Percentiles rank a stretch among this genome's conserved stretches.
phyloP scores from a whole-genome alignment of 192 early-diverging fungal genomes.

The Backusella luteola region DNA sequence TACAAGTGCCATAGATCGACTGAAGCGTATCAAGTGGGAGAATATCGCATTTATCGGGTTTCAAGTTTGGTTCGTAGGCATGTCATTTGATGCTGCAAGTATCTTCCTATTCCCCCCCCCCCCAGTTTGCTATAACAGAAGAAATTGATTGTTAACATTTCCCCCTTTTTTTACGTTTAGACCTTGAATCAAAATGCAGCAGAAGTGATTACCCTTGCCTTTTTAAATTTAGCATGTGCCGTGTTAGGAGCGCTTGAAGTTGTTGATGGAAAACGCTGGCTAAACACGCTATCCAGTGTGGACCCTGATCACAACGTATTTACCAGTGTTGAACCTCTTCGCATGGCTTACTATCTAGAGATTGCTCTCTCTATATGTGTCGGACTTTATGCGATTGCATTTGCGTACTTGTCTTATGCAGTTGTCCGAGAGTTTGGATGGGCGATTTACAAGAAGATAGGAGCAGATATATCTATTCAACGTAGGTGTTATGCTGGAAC shows the following conservation, averaged over 20 bases:
- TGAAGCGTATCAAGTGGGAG: constrained; percentile 38
- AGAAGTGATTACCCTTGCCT: constrained; percentile 34
- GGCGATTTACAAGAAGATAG: constrained; percentile 67
- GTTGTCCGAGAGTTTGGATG: constrained; percentile 40
- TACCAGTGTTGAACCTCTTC: constrained; percentile 11
- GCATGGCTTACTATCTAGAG: constrained; percentile 26
- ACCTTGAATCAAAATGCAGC: constrained; percentile 38
- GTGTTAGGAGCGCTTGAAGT: constrained; percentile 33
- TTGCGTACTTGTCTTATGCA: constrained; percentile 30
- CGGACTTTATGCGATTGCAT: constrained; percentile 23
- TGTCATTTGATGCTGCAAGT: constrained; percentile 42
- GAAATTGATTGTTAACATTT: neutral
- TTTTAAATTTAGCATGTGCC: constrained; percentile 32
- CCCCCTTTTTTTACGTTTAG: constrained; percentile 6
- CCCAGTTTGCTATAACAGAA: neutral
- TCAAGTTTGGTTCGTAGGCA: constrained; percentile 34
- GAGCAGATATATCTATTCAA: constrained; percentile 55
- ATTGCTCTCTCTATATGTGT: constrained; percentile 28
- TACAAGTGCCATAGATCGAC: constrained; percentile 16
- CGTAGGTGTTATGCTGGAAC: constrained; percentile 26
- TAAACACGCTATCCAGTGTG: constrained; percentile 2
- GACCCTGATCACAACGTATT: neutral
- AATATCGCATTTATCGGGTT: constrained; percentile 42
- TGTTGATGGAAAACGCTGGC: constrained; percentile 30
- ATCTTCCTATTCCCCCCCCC: neutral